phyloP scores from a whole-genome alignment of 345 rosid species.

The Turnera subulata region DNA sequence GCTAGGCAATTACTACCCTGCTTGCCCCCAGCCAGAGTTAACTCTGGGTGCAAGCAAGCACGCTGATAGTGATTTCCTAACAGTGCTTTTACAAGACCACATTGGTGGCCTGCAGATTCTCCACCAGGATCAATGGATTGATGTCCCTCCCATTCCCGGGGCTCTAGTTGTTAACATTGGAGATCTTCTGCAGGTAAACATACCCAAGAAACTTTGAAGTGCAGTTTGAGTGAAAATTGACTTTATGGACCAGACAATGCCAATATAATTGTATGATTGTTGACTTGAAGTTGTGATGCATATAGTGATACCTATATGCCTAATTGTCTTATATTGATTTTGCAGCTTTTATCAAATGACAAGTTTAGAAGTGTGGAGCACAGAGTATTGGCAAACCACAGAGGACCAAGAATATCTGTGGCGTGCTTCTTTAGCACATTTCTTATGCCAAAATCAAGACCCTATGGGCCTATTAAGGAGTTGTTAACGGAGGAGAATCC shows the following conservation, averaged over 20 bases:
- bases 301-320: neutral
- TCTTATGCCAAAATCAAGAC: no score
- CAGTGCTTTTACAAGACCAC: conserved; percentile 17
- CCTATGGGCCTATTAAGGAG: conserved; percentile 20
- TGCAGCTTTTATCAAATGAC: conserved; percentile 20
- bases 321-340: neutral
- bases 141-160: conserved; percentile 1
- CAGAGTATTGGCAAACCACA: conserved; percentile 20
- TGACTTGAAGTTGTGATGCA: neutral
- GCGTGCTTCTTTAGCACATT: conserved; percentile 25
- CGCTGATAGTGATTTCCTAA: conserved; percentile 18
- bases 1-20: no score
- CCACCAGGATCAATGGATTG: conserved; percentile 15
- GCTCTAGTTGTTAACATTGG: no score
- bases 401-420: conserved; percentile 22
- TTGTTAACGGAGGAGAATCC: conserved; percentile 14
- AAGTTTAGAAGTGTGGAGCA: conserved; percentile 18
- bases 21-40: no score
- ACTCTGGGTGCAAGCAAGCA: conserved; percentile 21
- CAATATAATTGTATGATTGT: no score
- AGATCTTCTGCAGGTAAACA: no score
- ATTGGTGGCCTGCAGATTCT: conserved; percentile 22
- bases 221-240: no score
- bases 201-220: no score
- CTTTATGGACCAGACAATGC: no score